Base-by-base conservation (phyloP, 2,329 filamentous ascomycete genomes). In the Colletotrichum sublineola region DNA sequence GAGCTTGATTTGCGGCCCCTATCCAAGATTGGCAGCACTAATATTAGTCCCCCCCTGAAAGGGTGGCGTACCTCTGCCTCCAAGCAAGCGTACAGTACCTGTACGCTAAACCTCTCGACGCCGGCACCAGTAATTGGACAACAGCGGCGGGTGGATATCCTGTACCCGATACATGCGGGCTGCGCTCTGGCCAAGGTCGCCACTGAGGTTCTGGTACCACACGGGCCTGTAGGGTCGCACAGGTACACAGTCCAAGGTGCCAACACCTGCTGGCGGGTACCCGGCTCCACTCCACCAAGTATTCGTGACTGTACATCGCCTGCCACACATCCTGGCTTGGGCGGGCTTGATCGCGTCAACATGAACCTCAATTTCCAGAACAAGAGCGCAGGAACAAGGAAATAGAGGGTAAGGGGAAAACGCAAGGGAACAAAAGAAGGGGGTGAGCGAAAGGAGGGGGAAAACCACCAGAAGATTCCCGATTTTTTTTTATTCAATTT, bases 31-130 rank as follows among this genome's bases (percentile, higher is more conserved):
- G 64, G 60, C 62, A 71, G 71, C 71, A 67, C 71, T 71, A 64
- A 73, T 67, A 67, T 73, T 67, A 61, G 71, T 69, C 71, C 68
- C 71, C 71, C 71, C 71, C 71, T 74, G 73, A 73, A 18, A 74
- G 42, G 60, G 64, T 71, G 63, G 68, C 64, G 65, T 63, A 68
- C 65, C 38, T 36, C 55, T 38, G 5, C 9, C 52, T 20, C 52
- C 31, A 36, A 55, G 52, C 31, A 29, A 33, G 24, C 24, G 24
- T 24, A 24, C 24, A 24, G 24, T 24, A 24, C 24, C 24, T 24
- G 24, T 24, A 24, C 24, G 24, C 24, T 24, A 24, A 24, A 24
- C 33, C 53, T 42, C 48, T 44, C 50, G 50, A 64, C 50, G 15
- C 50, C 40, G 58, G 29, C 40, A 15, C 42, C 48, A 15, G 50